phyloP scores from a whole-genome alignment of 768 basidiomycete genomes.

The Suillus luteus region DNA sequence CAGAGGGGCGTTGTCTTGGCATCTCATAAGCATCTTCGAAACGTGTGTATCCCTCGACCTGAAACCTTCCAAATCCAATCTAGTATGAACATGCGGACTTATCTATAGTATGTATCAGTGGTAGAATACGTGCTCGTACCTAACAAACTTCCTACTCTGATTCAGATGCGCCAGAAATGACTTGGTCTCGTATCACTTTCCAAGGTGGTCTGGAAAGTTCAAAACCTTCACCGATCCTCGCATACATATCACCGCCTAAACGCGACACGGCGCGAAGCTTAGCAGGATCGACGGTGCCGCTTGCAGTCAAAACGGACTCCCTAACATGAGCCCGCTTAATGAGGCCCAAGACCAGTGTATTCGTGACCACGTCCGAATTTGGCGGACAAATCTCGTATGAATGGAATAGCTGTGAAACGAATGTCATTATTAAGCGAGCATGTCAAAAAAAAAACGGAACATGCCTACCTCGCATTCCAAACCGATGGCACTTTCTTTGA shows the following conservation, averaged over 20 bases:
- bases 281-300: conserved; percentile 44
- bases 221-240: conserved; percentile 47
- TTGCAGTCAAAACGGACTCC: conserved; percentile 48
- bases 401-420: conserved; percentile 47
- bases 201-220: conserved; percentile 44
- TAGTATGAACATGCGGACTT: not conserved
- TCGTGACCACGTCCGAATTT: conserved; percentile 38
- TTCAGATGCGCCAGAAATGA: not conserved
- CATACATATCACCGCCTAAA: conserved; percentile 58
- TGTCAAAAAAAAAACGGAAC: conserved; percentile 16
- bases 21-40: conserved; percentile 7
- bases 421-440: conserved; percentile 20
- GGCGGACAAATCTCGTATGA: conserved; percentile 49
- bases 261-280: conserved; percentile 54
- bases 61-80: conserved; percentile 9
- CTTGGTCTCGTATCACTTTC: conserved; percentile 29
- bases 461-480: conserved; percentile 63
- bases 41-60: conserved; percentile 1
- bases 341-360: conserved; percentile 52
- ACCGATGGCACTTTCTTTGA: conserved; percentile 57
- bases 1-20: conserved; percentile 1
- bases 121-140: not conserved
- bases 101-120: not conserved
- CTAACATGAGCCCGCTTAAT: conserved; percentile 57
- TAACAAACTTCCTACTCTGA: not conserved